A percentile compares a stretch with the other conserved stretches of the same genome.
phyloP scores from a whole-genome alignment of 148 eudicot genomes.

The Talinum fruticosum region DNA sequence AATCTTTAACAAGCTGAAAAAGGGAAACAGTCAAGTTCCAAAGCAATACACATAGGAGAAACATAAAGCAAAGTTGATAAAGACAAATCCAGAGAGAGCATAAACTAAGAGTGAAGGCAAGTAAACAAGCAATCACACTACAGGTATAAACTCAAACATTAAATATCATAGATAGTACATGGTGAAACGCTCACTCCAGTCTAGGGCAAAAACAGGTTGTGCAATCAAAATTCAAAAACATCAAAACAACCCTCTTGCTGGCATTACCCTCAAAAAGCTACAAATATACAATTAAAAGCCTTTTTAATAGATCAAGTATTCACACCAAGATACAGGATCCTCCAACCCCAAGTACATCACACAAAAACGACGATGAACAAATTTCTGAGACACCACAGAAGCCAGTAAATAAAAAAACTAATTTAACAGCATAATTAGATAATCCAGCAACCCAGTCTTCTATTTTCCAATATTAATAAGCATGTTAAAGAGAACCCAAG shows the following conservation, averaged over 20 bases:
- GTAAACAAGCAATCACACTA: background rate
- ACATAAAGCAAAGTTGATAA: background rate
- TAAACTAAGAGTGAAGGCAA: background rate
- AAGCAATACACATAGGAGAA: no score
- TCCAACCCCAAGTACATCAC: background rate
- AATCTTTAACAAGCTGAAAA: constrained; percentile 68
- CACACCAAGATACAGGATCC: background rate
- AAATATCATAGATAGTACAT: background rate
- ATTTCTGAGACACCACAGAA: no score
- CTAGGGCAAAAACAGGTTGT: background rate
- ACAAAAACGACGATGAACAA: background rate
- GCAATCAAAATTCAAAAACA: background rate
- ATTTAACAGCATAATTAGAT: no score
- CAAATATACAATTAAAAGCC: no score
- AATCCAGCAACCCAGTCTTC: no score
- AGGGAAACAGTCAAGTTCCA: background rate
- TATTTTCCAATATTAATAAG: no score
- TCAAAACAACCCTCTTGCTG: background rate
- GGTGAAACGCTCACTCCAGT: no score
- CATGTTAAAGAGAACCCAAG: background rate
- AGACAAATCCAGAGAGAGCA: background rate
- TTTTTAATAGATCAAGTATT: background rate
- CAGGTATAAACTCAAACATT: background rate
- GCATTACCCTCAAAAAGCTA: background rate
- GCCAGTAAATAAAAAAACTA: no score